phyloP scores from a whole-genome alignment of 2,329 filamentous ascomycete species.

The Cercospora brassicicola region DNA sequence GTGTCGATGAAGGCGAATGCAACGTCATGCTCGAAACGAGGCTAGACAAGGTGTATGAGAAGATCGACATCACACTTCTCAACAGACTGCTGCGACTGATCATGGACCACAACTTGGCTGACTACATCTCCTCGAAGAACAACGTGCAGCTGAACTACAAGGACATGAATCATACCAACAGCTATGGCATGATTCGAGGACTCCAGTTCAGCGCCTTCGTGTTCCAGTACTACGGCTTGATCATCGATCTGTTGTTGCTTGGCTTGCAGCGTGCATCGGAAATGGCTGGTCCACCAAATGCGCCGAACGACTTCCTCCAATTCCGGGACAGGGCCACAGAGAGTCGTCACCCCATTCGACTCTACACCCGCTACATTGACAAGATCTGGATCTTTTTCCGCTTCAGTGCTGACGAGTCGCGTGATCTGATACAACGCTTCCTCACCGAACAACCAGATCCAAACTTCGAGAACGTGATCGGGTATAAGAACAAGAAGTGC shows the following conservation, averaged over 20 bases:
- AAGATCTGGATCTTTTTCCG: constrained; percentile 98
- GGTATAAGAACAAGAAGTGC: constrained; percentile 99
- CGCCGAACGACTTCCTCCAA: constrained; percentile 95
- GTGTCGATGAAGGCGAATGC: constrained; percentile 88
- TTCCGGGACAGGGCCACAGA: constrained; percentile 93
- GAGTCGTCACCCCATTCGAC: constrained; percentile 86
- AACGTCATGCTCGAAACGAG: constrained; percentile 99
- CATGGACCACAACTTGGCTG: constrained; percentile 98
- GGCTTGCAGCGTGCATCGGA: constrained; percentile 96
- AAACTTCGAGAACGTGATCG: constrained; percentile 98
- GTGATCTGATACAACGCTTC: constrained; percentile 95
- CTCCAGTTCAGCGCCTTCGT: constrained; percentile 98
- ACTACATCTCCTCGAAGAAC: constrained; percentile 99
- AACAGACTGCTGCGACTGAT: constrained; percentile 91
- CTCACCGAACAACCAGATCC: constrained; percentile 97
- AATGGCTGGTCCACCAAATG: constrained; percentile 89
- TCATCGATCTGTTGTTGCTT: constrained; percentile 87
- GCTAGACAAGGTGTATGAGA: constrained; percentile 98
- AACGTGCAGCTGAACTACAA: constrained; percentile 99
- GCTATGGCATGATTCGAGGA: constrained; percentile 96
- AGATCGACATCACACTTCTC: constrained; percentile 93
- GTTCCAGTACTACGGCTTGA: constrained; percentile 97
- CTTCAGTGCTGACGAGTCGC: constrained; percentile 89
- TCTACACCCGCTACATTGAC: constrained; percentile 98
- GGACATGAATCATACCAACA: constrained; percentile 99